Conservation (phyloP, 2,329 filamentous ascomycete genomes). For the Fusarium keratoplasticum region DNA sequence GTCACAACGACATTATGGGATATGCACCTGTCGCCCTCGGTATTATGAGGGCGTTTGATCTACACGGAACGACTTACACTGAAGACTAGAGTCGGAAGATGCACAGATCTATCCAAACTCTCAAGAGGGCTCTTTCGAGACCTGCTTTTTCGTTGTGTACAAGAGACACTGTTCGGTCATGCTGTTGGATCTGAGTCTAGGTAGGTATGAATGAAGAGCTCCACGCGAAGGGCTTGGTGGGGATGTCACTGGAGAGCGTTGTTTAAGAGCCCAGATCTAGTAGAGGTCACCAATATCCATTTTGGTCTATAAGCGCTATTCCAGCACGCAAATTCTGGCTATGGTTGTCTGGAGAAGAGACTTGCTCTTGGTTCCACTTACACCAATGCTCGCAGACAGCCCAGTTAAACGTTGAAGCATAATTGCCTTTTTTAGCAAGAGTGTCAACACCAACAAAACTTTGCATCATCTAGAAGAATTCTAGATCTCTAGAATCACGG, state of each 20-base stretch:
- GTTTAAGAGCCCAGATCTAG: not conserved
- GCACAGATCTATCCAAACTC: not conserved
- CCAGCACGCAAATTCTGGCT: not conserved
- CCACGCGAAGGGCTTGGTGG: not conserved
- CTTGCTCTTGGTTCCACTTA: not conserved
- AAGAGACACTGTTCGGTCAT: not conserved
- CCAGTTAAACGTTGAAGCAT: not conserved
- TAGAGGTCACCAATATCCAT: not conserved
- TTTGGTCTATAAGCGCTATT: not conserved
- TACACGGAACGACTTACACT: slow-evolving; percentile 47
- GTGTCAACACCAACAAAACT: not conserved
- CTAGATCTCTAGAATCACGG: not conserved
- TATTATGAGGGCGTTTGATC: slow-evolving; percentile 73
- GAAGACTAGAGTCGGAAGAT: slow-evolving; percentile 9
- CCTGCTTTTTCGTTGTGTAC: not conserved
- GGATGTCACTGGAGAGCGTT: not conserved
- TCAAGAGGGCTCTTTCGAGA: not conserved
- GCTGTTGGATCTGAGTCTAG: not conserved
- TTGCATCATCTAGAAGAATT: not conserved
- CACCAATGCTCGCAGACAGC: not conserved
- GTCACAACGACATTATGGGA: slow-evolving; percentile 77
- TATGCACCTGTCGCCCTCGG: slow-evolving; percentile 73
- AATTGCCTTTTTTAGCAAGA: not conserved
- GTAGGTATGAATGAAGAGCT: not conserved
- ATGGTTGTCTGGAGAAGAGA: not conserved